Conservation (phyloP, 768 basidiomycete genomes). For the Boletus bicolor region DNA sequence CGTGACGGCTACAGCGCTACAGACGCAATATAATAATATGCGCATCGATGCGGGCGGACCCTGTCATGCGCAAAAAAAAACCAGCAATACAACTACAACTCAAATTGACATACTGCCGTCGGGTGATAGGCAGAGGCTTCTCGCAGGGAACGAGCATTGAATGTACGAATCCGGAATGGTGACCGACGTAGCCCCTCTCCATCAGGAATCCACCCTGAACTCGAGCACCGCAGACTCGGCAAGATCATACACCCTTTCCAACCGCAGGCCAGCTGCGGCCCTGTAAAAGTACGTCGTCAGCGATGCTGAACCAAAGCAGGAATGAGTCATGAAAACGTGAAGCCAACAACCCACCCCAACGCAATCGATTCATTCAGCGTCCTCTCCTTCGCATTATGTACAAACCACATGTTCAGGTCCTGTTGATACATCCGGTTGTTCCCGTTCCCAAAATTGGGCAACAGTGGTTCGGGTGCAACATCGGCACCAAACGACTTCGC, state of each 20-base stretch:
- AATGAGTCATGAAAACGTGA: not conserved
- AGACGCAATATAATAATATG: not conserved
- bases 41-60: not conserved
- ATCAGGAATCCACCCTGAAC: conserved; percentile 18
- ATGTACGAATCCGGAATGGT: not conserved
- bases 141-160: not conserved
- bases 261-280: conserved; percentile 14
- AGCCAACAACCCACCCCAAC: conserved; percentile 24
- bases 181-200: not conserved
- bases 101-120: not conserved
- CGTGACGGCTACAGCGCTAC: conserved; percentile 7
- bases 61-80: not conserved
- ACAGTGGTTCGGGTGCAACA: conserved; percentile 42
- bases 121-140: not conserved
- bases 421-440: conserved; percentile 39
- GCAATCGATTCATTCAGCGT: conserved; percentile 39
- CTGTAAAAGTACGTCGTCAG: conserved; percentile 6
- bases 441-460: conserved; percentile 47
- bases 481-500: conserved; percentile 15
- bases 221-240: conserved; percentile 26
- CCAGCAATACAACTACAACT: not conserved
- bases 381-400: conserved; percentile 43
- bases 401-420: conserved; percentile 46
- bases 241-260: conserved; percentile 29
- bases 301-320: not conserved